A percentile compares a stretch with the other conserved stretches of the same genome.
Evolutionary conservation across 139 green algal genomes (phyloP).

Genomic region (Tetraselmis striata): DNA sequence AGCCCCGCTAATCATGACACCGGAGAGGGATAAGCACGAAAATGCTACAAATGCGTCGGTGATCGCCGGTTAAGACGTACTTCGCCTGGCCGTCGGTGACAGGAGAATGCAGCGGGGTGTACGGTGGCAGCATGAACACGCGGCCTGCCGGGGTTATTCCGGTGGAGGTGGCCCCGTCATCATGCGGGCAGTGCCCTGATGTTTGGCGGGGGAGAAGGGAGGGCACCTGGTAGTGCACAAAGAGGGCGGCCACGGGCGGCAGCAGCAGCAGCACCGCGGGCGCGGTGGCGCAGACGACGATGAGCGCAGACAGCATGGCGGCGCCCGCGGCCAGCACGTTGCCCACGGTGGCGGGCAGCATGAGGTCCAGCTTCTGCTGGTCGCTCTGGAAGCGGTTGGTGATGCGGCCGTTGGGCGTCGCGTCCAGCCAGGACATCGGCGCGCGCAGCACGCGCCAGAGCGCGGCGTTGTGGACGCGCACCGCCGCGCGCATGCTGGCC

Average conservation of each 20-base stretch:
- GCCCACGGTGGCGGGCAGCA: not conserved
- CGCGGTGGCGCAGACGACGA: not conserved
- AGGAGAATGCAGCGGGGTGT: too few species aligned
- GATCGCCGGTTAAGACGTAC: too few species aligned
- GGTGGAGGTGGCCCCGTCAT: too few species aligned
- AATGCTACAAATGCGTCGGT: too few species aligned
- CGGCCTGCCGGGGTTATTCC: too few species aligned
- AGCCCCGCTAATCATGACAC: too few species aligned
- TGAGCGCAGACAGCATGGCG: not conserved
- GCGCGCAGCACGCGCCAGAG: slow-evolving; percentile 52
- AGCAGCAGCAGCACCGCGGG: not conserved
- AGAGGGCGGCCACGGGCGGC: not conserved
- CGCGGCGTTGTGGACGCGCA: slow-evolving; percentile 44
- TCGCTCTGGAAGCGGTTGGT: slow-evolving; percentile 66
- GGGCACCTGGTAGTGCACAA: not conserved
- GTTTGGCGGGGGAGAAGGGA: not conserved
- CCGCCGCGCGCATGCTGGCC: slow-evolving; percentile 16
- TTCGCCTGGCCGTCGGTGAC: too few species aligned
- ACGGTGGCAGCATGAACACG: too few species aligned
- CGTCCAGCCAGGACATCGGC: slow-evolving; percentile 91
- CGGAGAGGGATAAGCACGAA: too few species aligned
- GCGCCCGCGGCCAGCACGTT: not conserved
- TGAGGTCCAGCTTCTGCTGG: not conserved
- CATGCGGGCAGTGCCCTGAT: too few species aligned
- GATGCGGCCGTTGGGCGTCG: slow-evolving; percentile 79